Evolutionary conservation across 2,329 filamentous ascomycete species (phyloP).

Genomic region (Aspergillus eucalypticola): DNA sequence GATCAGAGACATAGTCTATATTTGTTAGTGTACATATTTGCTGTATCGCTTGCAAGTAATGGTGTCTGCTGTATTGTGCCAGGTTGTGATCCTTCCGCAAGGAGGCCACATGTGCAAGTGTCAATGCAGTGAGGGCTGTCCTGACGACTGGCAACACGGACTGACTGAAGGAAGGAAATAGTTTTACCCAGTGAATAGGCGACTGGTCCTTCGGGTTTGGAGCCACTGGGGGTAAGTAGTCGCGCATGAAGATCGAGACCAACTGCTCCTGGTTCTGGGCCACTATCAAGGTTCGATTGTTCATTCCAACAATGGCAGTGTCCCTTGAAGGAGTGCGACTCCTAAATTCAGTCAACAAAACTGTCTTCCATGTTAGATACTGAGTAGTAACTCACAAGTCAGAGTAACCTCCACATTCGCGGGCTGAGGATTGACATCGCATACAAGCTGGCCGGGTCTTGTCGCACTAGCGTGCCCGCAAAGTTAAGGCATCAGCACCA

Average conservation of each 20-base stretch:
- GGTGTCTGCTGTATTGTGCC: background rate
- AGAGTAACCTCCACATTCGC: background rate
- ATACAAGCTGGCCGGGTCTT: background rate
- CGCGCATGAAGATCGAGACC: background rate
- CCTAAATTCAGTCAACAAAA: background rate
- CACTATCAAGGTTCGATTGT: background rate
- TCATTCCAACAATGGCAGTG: background rate
- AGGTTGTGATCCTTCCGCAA: background rate
- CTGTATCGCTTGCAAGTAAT: background rate
- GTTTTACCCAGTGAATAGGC: background rate
- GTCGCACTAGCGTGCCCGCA: background rate
- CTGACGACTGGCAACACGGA: background rate
- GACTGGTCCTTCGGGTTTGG: background rate
- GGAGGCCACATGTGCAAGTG: background rate
- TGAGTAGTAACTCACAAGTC: background rate
- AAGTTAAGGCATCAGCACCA: background rate
- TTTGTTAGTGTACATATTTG: background rate
- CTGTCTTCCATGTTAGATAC: no score
- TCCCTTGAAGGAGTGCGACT: background rate
- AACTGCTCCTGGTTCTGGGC: background rate
- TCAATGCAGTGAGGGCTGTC: background rate
- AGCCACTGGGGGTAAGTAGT: background rate
- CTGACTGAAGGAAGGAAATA: background rate
- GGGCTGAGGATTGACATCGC: background rate
- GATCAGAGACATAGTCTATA: background rate